phyloP scores from a whole-genome alignment of 176 grass and related monocot genomes.

The Carex pumila region DNA sequence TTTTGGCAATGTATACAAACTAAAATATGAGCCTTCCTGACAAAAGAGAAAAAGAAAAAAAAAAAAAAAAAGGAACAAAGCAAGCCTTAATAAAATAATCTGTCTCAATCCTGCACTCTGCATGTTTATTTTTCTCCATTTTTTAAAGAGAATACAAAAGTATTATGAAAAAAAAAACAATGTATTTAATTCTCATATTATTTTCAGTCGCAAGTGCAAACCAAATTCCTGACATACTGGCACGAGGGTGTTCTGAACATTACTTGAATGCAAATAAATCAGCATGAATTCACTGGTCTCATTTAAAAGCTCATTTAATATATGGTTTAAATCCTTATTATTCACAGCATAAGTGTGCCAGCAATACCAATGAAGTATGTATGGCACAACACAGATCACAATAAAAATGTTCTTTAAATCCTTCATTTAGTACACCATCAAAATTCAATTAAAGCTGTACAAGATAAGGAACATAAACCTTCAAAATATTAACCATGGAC shows the following conservation, averaged over 20 bases:
- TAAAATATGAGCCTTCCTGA: too few species aligned
- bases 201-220: neutral
- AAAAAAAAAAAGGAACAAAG: too few species aligned
- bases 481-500: neutral
- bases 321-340: neutral
- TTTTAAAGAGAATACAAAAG: too few species aligned
- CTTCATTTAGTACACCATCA: neutral
- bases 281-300: conserved; percentile 8
- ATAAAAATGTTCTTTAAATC: neutral
- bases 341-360: neutral
- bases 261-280: neutral
- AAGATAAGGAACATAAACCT: neutral
- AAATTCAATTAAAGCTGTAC: neutral
- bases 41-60: too few species aligned
- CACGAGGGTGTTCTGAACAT: conserved; percentile 12
- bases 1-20: too few species aligned
- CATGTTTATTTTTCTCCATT: too few species aligned
- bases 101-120: too few species aligned
- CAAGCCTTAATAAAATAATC: too few species aligned
- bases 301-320: conserved; percentile 14
- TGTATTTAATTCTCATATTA: neutral
- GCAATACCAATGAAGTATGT: neutral
- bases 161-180: neutral
- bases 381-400: neutral
- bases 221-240: neutral